Base-by-base conservation (phyloP, 495 filamentous ascomycete genomes). In the Penicillium angulare region DNA sequence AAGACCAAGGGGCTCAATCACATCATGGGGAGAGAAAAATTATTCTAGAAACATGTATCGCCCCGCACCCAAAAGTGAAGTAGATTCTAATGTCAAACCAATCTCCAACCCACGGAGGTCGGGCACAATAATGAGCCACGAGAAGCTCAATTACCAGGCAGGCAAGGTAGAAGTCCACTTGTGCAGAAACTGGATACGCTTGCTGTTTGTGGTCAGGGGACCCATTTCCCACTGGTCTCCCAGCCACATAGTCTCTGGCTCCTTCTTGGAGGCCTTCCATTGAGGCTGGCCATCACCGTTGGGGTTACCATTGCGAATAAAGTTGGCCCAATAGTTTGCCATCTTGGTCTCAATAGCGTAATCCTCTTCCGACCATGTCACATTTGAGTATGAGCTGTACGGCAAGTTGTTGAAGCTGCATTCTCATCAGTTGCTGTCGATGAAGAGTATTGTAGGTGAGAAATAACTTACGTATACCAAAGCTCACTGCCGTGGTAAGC, bases 291-390 rank as follows among this genome's bases (percentile, higher is more conserved):
- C 53, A 23, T 56, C 49, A 8, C 57, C 57, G 39, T 60, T 60
- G 27, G 57, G 57, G 36, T 60, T 49, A 16, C 57, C 57, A 41
- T 20, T 47, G 16, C 43, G 32, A 23, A 60, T 60, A 26, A 60
- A 60, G 42, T 60, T 60, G 23, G 41, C 57, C 57, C 57, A 60
- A 47, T 60, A 60, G 10, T 49, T 16, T 10, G 56, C 50, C 40
- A 54, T 59, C 10, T 20, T 16, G 7, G 21, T 13, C 27, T 47
- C 56, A 15, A 59, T 36, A 10, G 33, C 39, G 41, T 54, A 59
- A 24, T 59, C 56, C 8, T 34, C 21, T 1, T 33, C 24, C 8
- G 26, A 7, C 55, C 55, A 58, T 33, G 55, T 54, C 13, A 58
- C 50, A 23, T 47, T 50, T 7, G 55, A 53, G 50, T 58, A 58